A percentile compares a stretch with the other conserved stretches of the same genome.
Evolutionary conservation across 768 basidiomycete genomes (phyloP).

Genomic region (Trametes punicea): DNA sequence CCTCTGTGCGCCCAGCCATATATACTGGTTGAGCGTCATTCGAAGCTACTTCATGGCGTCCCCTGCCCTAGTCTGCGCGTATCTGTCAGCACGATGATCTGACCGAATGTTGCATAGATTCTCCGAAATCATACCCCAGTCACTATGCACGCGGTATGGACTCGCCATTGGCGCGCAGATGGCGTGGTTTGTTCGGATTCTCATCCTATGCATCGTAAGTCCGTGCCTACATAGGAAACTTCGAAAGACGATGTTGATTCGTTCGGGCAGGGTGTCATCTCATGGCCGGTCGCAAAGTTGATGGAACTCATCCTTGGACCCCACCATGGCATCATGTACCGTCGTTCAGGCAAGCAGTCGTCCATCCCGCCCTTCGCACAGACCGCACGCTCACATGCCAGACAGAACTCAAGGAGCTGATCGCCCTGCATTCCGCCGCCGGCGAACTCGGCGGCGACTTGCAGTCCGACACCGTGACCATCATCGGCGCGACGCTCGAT

Average conservation of each 20-base stretch:
- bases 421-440: conserved; percentile 73
- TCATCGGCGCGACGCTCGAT: conserved; percentile 83
- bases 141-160: conserved; percentile 80
- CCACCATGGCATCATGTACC: conserved; percentile 85
- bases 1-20: too few species aligned
- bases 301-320: conserved; percentile 71
- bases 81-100: too few species aligned
- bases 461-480: conserved; percentile 76
- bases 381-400: not conserved
- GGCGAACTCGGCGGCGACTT: conserved; percentile 77
- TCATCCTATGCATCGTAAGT: conserved; percentile 63
- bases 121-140: conserved; percentile 85
- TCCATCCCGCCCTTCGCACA: not conserved
- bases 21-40: too few species aligned
- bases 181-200: conserved; percentile 58
- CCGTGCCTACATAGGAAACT: too few species aligned
- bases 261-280: conserved; percentile 50
- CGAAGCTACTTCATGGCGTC: too few species aligned
- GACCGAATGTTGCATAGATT: too few species aligned
- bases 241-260: not conserved
- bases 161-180: conserved; percentile 79
- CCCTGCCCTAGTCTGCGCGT: too few species aligned
- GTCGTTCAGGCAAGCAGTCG: conserved; percentile 44
- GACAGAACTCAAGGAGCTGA: conserved; percentile 71
- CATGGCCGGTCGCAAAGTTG: conserved; percentile 81